These are phyloP conservation scores for Canavalia gladiata DNA, from an alignment of 306 rosid genomes.

Conservation along the genomic window DNA sequence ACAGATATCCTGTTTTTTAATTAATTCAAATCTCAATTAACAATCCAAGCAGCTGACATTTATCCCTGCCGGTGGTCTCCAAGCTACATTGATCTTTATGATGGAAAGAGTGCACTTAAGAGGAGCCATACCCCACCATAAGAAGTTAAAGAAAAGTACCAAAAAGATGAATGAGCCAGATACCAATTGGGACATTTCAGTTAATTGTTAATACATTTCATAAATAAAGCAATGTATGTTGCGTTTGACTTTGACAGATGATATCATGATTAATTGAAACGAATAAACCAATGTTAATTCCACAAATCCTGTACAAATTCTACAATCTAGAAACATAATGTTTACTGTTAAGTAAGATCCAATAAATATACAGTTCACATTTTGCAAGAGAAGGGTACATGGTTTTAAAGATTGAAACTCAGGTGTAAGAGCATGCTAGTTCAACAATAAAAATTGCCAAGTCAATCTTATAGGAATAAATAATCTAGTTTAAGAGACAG, in stretches of 20 bases:
- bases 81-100: background rate
- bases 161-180: background rate
- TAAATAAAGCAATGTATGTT: background rate
- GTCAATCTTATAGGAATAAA: background rate
- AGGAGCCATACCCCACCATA: background rate
- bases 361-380: background rate
- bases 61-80: background rate
- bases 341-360: background rate
- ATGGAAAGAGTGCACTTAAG: background rate
- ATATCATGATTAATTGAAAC: no score
- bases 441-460: background rate
- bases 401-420: background rate
- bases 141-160: background rate
- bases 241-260: background rate
- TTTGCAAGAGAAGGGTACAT: background rate
- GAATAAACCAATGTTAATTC: background rate
- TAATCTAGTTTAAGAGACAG: background rate
- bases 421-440: background rate
- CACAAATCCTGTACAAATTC: background rate
- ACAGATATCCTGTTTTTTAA: background rate
- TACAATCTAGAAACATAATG: background rate
- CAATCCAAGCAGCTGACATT: background rate
- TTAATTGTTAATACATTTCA: background rate
- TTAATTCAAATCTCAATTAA: conserved; percentile 14
- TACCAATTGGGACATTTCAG: background rate